A percentile compares a stretch with the other conserved stretches of the same genome.
phyloP scores from a whole-genome alignment of 257 asterid species.

The Nicotiana attenuata region DNA sequence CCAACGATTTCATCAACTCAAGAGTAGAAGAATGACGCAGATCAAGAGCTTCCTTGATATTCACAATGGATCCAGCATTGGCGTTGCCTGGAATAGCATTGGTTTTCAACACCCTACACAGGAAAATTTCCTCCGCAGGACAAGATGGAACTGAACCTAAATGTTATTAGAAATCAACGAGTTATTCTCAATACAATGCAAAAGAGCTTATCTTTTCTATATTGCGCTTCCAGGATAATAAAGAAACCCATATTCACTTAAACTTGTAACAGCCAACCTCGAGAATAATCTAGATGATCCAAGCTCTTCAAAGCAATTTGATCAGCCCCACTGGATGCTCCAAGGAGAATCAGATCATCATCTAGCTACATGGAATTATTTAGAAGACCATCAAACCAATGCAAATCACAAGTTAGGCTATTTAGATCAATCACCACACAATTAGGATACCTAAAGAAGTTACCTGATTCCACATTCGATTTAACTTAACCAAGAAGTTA shows the following conservation, averaged over 20 bases:
- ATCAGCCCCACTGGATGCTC: constrained; percentile 64
- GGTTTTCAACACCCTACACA: constrained; percentile 64
- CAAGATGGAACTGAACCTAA: constrained; percentile 77
- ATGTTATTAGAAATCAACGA: background rate
- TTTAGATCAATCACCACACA: background rate
- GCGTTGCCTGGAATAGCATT: constrained; percentile 32
- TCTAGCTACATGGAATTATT: constrained; percentile 46
- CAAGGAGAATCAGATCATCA: constrained; percentile 73
- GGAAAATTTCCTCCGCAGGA: constrained; percentile 79
- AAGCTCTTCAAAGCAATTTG: constrained; percentile 45
- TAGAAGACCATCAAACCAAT: constrained; percentile 14
- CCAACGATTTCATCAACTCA: constrained; percentile 68
- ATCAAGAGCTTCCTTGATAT: constrained; percentile 57
- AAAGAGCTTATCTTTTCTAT: background rate
- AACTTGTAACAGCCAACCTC: constrained; percentile 46
- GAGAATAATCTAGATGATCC: constrained; percentile 53
- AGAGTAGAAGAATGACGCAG: constrained; percentile 59
- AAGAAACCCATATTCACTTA: background rate
- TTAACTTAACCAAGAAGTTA: constrained; percentile 57
- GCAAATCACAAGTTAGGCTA: constrained; percentile 11
- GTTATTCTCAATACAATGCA: background rate
- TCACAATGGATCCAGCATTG: constrained; percentile 36
- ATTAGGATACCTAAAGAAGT: constrained; percentile 9
- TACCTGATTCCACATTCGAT: constrained; percentile 90
- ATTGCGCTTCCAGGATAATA: background rate